Conservation (phyloP, 495 filamentous ascomycete species). For the Talaromyces thailandensis region DNA sequence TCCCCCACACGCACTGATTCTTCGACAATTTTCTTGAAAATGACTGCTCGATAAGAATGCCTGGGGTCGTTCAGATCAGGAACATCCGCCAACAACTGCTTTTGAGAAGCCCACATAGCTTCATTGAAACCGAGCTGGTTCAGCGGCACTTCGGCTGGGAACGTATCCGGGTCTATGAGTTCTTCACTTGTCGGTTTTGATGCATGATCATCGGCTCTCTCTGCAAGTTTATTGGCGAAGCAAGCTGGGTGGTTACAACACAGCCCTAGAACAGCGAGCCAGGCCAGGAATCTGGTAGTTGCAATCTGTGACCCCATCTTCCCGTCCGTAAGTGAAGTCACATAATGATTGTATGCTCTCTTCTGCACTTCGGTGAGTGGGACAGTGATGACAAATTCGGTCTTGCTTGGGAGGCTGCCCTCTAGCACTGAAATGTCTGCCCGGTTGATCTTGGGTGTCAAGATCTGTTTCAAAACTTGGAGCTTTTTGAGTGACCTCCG, state of each 20-base stretch:
- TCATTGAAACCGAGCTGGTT: conserved; percentile 21
- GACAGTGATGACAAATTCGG: conserved; percentile 72
- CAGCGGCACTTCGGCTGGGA: conserved; percentile 19
- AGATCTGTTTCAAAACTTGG: conserved; percentile 57
- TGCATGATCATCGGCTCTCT: conserved; percentile 15
- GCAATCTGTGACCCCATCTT: conserved; percentile 11
- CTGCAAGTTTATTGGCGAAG: conserved; percentile 47
- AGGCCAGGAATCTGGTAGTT: conserved; percentile 33
- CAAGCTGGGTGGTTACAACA: conserved; percentile 70
- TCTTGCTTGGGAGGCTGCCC: conserved; percentile 58
- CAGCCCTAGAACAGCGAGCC: conserved; percentile 47
- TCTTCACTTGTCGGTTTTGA: conserved; percentile 20
- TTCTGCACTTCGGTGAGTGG: conserved; percentile 60
- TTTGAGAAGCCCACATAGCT: conserved; percentile 16
- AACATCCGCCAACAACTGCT: conserved; percentile 19
- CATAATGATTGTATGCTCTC: conserved; percentile 52
- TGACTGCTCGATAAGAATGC: conserved; percentile 55
- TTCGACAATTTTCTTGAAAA: conserved; percentile 57
- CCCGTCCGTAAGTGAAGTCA: conserved; percentile 24
- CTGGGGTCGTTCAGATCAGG: conserved; percentile 23
- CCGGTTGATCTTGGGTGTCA: conserved; percentile 73
- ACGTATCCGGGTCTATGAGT: conserved; percentile 16
- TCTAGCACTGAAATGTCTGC: conserved; percentile 58
- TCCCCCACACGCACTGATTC: conserved; percentile 52
- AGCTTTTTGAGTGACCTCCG: conserved; percentile 56